Evolutionary conservation across 805 yeast species (phyloP).

Genomic region (Cyberlindnera xishuangbannaensis): DNA sequence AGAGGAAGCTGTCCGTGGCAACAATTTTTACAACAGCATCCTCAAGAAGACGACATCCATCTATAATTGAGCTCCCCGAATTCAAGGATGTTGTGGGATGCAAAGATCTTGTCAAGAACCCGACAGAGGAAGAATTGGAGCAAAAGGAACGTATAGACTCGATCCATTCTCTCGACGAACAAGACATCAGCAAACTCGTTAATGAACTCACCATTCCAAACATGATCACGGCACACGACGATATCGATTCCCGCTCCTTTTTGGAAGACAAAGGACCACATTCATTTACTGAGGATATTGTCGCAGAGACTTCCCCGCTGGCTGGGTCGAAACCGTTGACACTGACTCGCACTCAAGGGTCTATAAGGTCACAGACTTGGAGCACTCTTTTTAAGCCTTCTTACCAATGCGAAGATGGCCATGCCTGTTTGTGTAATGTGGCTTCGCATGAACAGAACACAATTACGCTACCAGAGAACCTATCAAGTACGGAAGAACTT

Average conservation of each 20-base stretch:
- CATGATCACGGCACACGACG: slow-evolving; percentile 15
- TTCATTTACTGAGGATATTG: background rate
- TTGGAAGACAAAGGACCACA: slow-evolving; percentile 10
- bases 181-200: slow-evolving; percentile 11
- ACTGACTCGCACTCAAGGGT: slow-evolving; percentile 5
- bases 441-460: slow-evolving; percentile 7
- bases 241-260: slow-evolving; percentile 20
- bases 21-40: slow-evolving; percentile 18
- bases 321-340: too few relatives aligned
- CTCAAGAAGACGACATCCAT: slow-evolving; percentile 15
- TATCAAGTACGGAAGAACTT: too few relatives aligned
- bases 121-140: slow-evolving; percentile 1
- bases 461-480: too few relatives aligned
- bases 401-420: slow-evolving; percentile 11
- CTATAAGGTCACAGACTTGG: slow-evolving; percentile 3
- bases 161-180: slow-evolving; percentile 10
- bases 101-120: too few relatives aligned
- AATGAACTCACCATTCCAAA: slow-evolving; percentile 14
- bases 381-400: slow-evolving; percentile 12
- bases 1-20: slow-evolving; percentile 19
- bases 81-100: too few relatives aligned
- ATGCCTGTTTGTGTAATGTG: slow-evolving; percentile 15
- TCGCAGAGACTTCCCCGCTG: background rate
- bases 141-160: slow-evolving; percentile 7
- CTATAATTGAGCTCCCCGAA: slow-evolving; percentile 17